Base-by-base conservation (phyloP, 768 basidiomycete species). In the Leucocoprinus leucothites region DNA sequence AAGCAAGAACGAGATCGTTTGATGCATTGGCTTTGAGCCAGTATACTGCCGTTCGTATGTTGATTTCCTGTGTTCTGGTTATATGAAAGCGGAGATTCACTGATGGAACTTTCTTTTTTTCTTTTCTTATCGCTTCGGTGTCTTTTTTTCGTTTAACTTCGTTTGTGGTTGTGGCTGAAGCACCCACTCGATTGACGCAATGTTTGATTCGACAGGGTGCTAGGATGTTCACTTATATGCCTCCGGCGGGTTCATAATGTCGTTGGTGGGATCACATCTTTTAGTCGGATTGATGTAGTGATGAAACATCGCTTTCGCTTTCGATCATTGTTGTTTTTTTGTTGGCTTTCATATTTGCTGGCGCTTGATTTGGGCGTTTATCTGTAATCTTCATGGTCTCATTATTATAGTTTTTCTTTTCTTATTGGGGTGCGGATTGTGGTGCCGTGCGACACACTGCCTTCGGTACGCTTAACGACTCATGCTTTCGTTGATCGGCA, bases 11-110 rank as follows among this genome's bases (percentile, higher is more conserved):
- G 22, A 74, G 80, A 46, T 67, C 85, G 2, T 95, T 97, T 69
- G 88, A 93, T 48, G 91, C 94, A 52, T 75, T 89, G 28, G 74
- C 86, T 16, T 81, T 86, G 63, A 72, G 78, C 56, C 78, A 85
- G 63, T 97, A 96, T 70, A 75, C 81, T 58, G 91, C 90, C 48
- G 87, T 86, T 57, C 81, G 94, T 94, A 70, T 71, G 90, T 70
- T 48, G 21, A 22, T 49, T 58, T 49, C 58, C 62, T 18, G 51
- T 25, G 64, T 51, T 56, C 18, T 55, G 53, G 28, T 56, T 35
- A n/a, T 26, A 46, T 11, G 18, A 13, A 3, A 19, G 9, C 28
- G 49, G 26, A 49, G 11, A 5, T 31, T 31, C 11, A 31, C 31
- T 31, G 31, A 31, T 31, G 31, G 31, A 11, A 31, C 11, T 31